Evolutionary conservation across 768 basidiomycete species (phyloP).

Genomic region (Hypholoma sublateritium): DNA sequence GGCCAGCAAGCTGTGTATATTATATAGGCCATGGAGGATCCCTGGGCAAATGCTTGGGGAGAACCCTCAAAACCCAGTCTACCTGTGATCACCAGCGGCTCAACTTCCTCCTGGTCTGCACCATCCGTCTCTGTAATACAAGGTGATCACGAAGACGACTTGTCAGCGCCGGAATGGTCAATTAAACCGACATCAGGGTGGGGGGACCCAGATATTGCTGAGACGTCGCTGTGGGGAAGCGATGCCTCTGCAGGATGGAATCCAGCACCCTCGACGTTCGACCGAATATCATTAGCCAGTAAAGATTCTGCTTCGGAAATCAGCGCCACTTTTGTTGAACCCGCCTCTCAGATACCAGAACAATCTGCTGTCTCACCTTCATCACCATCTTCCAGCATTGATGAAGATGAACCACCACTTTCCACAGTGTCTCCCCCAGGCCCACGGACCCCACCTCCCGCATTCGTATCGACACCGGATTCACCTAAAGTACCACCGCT

Average conservation of each 20-base stretch:
- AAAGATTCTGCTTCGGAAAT: slow-evolving; percentile 17
- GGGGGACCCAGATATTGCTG: slow-evolving; percentile 43
- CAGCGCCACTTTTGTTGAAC: slow-evolving; percentile 10
- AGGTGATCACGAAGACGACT: slow-evolving; percentile 51
- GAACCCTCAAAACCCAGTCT: slow-evolving; percentile 37
- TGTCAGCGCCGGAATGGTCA: slow-evolving; percentile 59
- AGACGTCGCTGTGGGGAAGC: slow-evolving; percentile 42
- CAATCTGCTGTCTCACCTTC: not conserved
- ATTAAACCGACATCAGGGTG: slow-evolving; percentile 42
- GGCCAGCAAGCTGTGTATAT: not conserved
- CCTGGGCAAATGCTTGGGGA: slow-evolving; percentile 74
- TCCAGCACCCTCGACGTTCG: slow-evolving; percentile 40
- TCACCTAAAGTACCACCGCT: not conserved
- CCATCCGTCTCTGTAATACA: slow-evolving; percentile 25
- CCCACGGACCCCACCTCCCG: not conserved
- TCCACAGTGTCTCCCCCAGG: not conserved
- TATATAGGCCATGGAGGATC: slow-evolving; percentile 59
- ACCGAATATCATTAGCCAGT: slow-evolving; percentile 34
- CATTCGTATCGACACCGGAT: not conserved
- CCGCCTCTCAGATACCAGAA: slow-evolving; percentile 2
- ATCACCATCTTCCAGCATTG: not conserved
- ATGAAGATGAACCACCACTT: not conserved
- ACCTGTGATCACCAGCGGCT: not conserved
- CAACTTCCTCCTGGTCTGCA: slow-evolving; percentile 18
- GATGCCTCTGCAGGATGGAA: slow-evolving; percentile 28